A percentile compares a stretch with the other conserved stretches of the same genome.
These are phyloP conservation scores for Sordariomycetes sp. DNA, from an alignment of 2,329 filamentous ascomycete species.

Conservation along the genomic window DNA sequence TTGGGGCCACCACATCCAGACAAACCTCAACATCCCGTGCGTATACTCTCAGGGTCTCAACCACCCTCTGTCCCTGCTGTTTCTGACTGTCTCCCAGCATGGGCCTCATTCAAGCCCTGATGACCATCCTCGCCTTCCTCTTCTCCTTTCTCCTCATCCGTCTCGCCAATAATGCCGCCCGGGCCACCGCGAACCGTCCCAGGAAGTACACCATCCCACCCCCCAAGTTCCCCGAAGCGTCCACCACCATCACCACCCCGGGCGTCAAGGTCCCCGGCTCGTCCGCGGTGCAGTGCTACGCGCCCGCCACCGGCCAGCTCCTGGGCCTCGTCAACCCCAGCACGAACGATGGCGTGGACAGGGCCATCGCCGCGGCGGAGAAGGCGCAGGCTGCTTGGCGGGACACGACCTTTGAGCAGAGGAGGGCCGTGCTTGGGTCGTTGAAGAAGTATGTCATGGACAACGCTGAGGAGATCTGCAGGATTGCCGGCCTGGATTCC, in stretches of 20 bases:
- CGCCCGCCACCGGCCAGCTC: slow-evolving; percentile 78
- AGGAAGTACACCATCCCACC: slow-evolving; percentile 52
- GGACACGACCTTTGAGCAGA: slow-evolving; percentile 65
- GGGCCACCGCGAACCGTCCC: slow-evolving; percentile 15
- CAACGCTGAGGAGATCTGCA: slow-evolving; percentile 80
- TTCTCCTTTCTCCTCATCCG: slow-evolving; percentile 20
- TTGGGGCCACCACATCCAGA: slow-evolving; percentile 2
- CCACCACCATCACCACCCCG: slow-evolving; percentile 43
- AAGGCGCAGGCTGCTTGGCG: slow-evolving; percentile 72
- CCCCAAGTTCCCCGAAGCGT: slow-evolving; percentile 51
- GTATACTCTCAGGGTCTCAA: neutral
- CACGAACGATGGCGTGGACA: slow-evolving; percentile 69
- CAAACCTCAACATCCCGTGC: slow-evolving; percentile 7
- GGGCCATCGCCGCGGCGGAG: slow-evolving; percentile 63
- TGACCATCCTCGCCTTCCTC: slow-evolving; percentile 17
- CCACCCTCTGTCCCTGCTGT: neutral
- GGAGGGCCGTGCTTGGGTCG: slow-evolving; percentile 70
- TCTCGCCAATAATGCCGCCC: slow-evolving; percentile 11
- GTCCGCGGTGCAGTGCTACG: slow-evolving; percentile 71
- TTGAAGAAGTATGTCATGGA: slow-evolving; percentile 78
- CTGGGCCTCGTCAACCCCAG: slow-evolving; percentile 73
- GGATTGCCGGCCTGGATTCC: slow-evolving; percentile 79
- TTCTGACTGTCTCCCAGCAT: slow-evolving; percentile 10
- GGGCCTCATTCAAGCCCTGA: slow-evolving; percentile 15
- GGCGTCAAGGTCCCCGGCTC: slow-evolving; percentile 55